These are phyloP conservation scores for Casuarina cunninghamiana DNA, from an alignment of 306 rosid genomes.

Conservation along the genomic window DNA sequence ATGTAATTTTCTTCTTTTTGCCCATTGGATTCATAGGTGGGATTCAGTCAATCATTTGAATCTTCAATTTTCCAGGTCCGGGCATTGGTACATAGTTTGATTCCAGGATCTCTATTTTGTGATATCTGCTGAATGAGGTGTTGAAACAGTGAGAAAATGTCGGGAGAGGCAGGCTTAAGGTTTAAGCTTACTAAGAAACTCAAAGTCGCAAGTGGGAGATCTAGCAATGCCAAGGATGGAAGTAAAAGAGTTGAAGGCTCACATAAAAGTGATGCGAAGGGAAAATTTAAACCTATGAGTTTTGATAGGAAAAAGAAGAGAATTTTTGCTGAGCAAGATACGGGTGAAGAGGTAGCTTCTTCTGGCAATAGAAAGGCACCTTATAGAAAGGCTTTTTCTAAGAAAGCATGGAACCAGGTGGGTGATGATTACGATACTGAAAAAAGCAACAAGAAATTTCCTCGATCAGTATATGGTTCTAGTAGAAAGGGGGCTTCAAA, in stretches of 20 bases:
- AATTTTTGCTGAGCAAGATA: conserved; percentile 31
- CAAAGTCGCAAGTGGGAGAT: conserved; percentile 27
- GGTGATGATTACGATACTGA: conserved; percentile 16
- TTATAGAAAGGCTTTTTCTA: conserved; percentile 19
- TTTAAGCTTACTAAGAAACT: conserved; percentile 38
- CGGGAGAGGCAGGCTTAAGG: conserved; percentile 34
- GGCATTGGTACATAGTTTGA: neutral
- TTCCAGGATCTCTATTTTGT: neutral
- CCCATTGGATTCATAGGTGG: neutral
- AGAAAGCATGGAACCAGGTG: conserved; percentile 18
- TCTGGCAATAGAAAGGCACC: conserved; percentile 15
- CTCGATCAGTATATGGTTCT: conserved; percentile 43
- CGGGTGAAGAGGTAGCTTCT: conserved; percentile 19
- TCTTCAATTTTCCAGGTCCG: conserved; percentile 3
- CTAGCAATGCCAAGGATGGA: conserved; percentile 20
- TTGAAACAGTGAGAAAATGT: conserved; percentile 33
- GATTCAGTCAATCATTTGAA: neutral
- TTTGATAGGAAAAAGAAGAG: conserved; percentile 26
- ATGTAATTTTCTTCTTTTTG: neutral
- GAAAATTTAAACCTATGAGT: conserved; percentile 10
- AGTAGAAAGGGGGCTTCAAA: conserved; percentile 22
- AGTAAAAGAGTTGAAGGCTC: conserved; percentile 8
- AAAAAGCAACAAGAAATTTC: conserved; percentile 17
- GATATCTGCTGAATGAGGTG: neutral
- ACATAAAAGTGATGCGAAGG: conserved; percentile 8